phyloP scores from a whole-genome alignment of 2,329 filamentous ascomycete genomes.

The Ustilaginoidea virens region DNA sequence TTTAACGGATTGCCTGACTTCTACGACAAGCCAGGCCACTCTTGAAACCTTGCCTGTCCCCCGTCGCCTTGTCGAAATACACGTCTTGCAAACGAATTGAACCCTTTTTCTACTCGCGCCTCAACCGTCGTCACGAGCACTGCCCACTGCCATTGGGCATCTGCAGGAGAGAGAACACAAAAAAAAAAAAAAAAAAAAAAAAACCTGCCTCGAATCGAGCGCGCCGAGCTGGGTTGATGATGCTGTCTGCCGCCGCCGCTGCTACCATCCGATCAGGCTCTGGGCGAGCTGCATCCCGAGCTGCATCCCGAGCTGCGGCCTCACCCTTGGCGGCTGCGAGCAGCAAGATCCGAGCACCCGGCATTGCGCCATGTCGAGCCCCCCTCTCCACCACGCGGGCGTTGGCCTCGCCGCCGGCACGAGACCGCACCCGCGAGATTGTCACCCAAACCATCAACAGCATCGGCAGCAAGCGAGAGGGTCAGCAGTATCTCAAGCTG shows the following conservation, averaged over 20 bases:
- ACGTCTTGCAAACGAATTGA: no score
- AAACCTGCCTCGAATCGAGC: no score
- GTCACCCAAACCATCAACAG: constrained; percentile 4
- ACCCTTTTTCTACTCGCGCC: no score
- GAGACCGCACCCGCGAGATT: constrained; percentile 3
- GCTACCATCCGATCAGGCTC: neutral
- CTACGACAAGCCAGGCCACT: no score
- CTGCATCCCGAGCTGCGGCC: neutral
- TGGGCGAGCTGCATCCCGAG: neutral
- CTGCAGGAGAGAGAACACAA: no score
- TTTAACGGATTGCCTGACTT: no score
- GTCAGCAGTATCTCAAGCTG: constrained; percentile 87
- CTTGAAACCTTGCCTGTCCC: no score
- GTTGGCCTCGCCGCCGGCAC: constrained; percentile 1
- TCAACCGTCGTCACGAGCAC: no score
- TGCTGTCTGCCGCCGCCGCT: constrained; percentile 3
- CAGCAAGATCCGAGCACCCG: neutral
- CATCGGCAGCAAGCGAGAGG: constrained; percentile 4
- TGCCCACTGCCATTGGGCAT: no score
- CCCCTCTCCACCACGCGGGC: constrained; percentile 1
- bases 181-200: no score
- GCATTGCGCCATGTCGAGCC: neutral
- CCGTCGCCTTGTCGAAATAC: no score
- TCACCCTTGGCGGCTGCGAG: neutral
- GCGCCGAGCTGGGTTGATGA: neutral